Conservation (phyloP, 768 basidiomycete species). For the Psilocybe subaeruginosa region DNA sequence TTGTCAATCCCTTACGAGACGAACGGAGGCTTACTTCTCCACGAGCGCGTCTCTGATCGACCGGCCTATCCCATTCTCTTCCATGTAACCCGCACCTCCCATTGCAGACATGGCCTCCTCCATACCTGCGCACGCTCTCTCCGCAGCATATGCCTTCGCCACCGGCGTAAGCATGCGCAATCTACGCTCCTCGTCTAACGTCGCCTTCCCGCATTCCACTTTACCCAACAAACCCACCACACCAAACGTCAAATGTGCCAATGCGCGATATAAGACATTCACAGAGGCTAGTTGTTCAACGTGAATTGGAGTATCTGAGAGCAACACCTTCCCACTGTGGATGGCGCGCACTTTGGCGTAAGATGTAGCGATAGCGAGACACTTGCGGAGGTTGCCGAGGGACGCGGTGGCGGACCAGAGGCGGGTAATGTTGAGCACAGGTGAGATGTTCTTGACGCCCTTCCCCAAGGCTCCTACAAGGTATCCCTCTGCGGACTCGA, state of each 20-base stretch:
- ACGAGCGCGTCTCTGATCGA: conserved; percentile 72
- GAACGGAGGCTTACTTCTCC: conserved; percentile 50
- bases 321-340: conserved; percentile 48
- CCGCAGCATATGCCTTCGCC: conserved; percentile 70
- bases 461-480: conserved; percentile 59
- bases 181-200: conserved; percentile 49
- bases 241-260: conserved; percentile 67
- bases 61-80: conserved; percentile 74
- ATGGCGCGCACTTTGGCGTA: conserved; percentile 66
- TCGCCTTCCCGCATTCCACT: conserved; percentile 57
- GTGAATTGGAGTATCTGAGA: conserved; percentile 61
- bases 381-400: conserved; percentile 60
- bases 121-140: conserved; percentile 64
- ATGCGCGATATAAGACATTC: conserved; percentile 64
- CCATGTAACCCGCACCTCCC: conserved; percentile 85
- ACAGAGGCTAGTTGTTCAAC: conserved; percentile 65
- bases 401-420: conserved; percentile 63
- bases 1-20: background rate
- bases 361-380: conserved; percentile 65
- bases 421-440: conserved; percentile 80
- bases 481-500: conserved; percentile 62
- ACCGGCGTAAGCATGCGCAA: conserved; percentile 71
- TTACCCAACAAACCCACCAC: conserved; percentile 61
- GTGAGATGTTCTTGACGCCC: conserved; percentile 69
- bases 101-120: conserved; percentile 76